A percentile compares a stretch with the other conserved stretches of the same genome.
These are phyloP conservation scores for Aspergillus cejpii DNA, from an alignment of 2,329 filamentous ascomycete genomes.

Conservation along the genomic window DNA sequence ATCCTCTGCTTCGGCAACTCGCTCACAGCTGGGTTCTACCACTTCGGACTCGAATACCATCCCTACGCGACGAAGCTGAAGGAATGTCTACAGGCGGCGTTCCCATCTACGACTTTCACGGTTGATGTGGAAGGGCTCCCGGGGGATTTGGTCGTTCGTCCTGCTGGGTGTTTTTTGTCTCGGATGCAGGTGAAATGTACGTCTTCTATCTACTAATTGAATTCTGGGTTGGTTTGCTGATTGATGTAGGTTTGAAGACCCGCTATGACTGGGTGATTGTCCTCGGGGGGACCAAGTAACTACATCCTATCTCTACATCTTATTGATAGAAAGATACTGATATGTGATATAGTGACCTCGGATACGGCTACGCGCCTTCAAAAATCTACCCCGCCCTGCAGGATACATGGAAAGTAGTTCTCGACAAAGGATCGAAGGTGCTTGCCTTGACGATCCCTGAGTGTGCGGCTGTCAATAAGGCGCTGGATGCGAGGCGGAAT, in stretches of 20 bases:
- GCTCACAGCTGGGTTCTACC: constrained; percentile 53
- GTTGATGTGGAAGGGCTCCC: constrained; percentile 46
- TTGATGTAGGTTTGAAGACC: constrained; percentile 4
- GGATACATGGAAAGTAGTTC: constrained; percentile 46
- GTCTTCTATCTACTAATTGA: not conserved
- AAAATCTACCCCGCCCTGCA: constrained; percentile 48
- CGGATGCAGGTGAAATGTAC: constrained; percentile 28
- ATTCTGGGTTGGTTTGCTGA: not conserved
- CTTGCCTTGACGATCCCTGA: constrained; percentile 60
- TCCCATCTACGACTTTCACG: constrained; percentile 40
- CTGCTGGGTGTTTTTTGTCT: constrained; percentile 24
- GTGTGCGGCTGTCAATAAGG: constrained; percentile 28
- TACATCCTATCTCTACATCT: constrained; percentile 1
- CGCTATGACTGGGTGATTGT: constrained; percentile 56
- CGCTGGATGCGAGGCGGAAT: constrained; percentile 35
- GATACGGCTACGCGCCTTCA: constrained; percentile 30
- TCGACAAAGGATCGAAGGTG: constrained; percentile 49
- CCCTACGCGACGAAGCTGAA: constrained; percentile 51
- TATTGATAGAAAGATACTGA: not conserved
- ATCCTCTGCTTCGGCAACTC: constrained; percentile 62
- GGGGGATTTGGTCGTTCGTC: constrained; percentile 45
- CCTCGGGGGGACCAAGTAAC: constrained; percentile 59
- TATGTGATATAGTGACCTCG: constrained; percentile 42
- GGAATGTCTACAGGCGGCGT: constrained; percentile 43
- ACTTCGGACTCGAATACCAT: constrained; percentile 39